Evolutionary conservation across 208 protist species (phyloP), one percentile per base, ranked within the genome.

Genomic region (Acanthamoeba royreba): DNA sequence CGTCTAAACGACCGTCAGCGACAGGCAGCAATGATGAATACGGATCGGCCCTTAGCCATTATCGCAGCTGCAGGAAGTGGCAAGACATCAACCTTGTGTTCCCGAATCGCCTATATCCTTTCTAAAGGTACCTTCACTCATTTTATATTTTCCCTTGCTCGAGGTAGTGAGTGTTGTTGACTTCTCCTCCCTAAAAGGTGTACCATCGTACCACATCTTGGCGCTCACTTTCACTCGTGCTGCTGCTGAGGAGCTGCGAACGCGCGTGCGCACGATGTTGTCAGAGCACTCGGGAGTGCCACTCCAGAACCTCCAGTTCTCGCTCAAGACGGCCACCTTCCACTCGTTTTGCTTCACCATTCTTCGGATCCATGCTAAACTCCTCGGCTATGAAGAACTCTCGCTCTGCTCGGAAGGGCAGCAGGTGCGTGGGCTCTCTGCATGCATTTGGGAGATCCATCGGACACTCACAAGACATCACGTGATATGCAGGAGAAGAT

Each of bases 141-240:
- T n/a, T n/a, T n/a, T n/a, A n/a, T n/a, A n/a, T n/a, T n/a, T n/a
- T n/a, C n/a, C n/a, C n/a, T n/a, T n/a, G n/a, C n/a, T n/a, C n/a
- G n/a, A n/a, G n/a, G n/a, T n/a, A n/a, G n/a, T n/a, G n/a, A n/a
- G n/a, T n/a, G n/a, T n/a, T n/a, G n/a, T n/a, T n/a, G n/a, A n/a
- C n/a, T n/a, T n/a, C n/a, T n/a, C n/a, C n/a, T n/a, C n/a, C n/a
- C n/a, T n/a, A 13, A 9, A 17, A 86, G 77, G 77, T 8, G 46
- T 86, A 7, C 40, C 38, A 7, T 47, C 77, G 11, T 22, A 28
- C 22, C 38, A 53, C 4, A 86, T 86, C 77, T 28, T 86, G 4
- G 77, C 77, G 77, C 77, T 86, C 45, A 86, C 77, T 4, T 86
- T 86, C 77, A 86, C 77, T 9, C 40, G 77, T 17, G 77, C 77